Percentiles rank a stretch among this genome's conserved stretches.
phyloP scores from a whole-genome alignment of 1,284 basidiomycete species.

The Irpex sp. region DNA sequence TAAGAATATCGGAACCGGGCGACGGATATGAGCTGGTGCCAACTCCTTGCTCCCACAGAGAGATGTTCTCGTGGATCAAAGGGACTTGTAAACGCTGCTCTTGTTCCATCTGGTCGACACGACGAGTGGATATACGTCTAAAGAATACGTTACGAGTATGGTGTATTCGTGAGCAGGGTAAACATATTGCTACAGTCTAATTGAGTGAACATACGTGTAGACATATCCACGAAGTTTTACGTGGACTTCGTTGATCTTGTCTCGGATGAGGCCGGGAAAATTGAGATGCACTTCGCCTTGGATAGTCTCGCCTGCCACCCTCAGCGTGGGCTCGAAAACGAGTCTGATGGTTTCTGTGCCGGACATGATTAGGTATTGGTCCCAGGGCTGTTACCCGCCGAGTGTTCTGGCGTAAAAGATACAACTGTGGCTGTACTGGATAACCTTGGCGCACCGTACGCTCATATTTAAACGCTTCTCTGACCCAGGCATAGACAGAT shows the following conservation, averaged over 20 bases:
- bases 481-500: neutral
- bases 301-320: neutral
- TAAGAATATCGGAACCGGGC: conserved; percentile 17
- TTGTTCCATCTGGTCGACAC: neutral
- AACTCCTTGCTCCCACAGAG: conserved; percentile 20
- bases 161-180: neutral
- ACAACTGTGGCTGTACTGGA: neutral
- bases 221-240: conserved; percentile 20
- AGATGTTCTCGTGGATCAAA: conserved; percentile 6
- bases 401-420: neutral
- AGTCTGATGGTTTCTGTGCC: neutral
- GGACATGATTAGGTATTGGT: neutral
- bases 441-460: neutral
- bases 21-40: conserved; percentile 17
- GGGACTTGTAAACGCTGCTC: neutral
- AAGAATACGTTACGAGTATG: neutral
- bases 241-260: conserved; percentile 19
- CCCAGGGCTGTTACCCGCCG: too few relatives aligned
- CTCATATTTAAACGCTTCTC: neutral
- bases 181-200: neutral
- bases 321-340: neutral
- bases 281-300: conserved; percentile 16
- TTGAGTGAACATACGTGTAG: conserved; percentile 15
- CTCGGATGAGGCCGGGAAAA: conserved; percentile 14
- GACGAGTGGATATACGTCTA: neutral